phyloP scores from a whole-genome alignment of 441 rosid genomes.

The Sinapis alba region DNA sequence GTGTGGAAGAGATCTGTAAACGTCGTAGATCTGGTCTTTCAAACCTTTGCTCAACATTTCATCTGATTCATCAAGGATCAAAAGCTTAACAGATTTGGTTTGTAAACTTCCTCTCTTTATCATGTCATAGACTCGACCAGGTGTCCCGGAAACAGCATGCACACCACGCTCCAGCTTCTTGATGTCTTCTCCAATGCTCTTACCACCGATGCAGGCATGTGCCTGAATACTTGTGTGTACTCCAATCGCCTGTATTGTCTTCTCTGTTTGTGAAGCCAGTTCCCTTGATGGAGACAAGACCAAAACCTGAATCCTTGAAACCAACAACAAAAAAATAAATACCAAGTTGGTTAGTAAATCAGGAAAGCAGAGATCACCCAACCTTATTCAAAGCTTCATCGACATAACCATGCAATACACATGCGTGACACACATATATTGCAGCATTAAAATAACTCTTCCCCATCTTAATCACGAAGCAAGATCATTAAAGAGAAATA shows the following conservation, averaged over 20 bases:
- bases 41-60: conserved; percentile 97
- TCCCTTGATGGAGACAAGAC: conserved; percentile 93
- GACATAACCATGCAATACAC: background rate
- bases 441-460: background rate
- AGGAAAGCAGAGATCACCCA: background rate
- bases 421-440: background rate
- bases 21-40: conserved; percentile 95
- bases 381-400: background rate
- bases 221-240: conserved; percentile 74
- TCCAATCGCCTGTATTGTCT: conserved; percentile 82
- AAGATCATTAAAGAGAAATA: background rate
- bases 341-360: background rate
- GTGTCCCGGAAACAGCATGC: conserved; percentile 93
- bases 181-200: conserved; percentile 93
- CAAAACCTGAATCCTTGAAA: conserved; percentile 73
- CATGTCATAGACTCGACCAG: conserved; percentile 97
- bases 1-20: conserved; percentile 89
- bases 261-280: conserved; percentile 90
- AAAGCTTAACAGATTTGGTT: conserved; percentile 76
- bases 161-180: conserved; percentile 90
- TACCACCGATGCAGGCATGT: conserved; percentile 90
- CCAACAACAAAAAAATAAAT: background rate
- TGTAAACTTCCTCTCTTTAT: conserved; percentile 93
- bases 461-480: background rate
- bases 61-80: conserved; percentile 93